phyloP scores from a whole-genome alignment of 208 protist species.

The Trypanosoma rangeli region DNA sequence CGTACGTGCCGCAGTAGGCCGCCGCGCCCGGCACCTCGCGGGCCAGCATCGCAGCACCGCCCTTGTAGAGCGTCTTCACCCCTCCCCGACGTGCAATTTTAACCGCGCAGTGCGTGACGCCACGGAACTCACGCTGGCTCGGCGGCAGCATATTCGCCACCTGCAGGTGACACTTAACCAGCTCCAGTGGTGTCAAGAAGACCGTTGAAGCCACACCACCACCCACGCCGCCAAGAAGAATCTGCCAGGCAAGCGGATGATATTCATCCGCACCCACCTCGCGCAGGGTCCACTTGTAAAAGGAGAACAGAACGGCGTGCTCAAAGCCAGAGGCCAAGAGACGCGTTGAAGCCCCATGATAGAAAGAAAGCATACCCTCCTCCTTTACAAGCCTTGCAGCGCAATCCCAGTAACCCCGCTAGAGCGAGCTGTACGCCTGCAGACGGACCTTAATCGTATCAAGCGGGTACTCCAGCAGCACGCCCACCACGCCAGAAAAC shows the following conservation, averaged over 20 bases:
- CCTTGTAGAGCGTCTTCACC: constrained; percentile 64
- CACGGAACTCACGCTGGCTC: constrained; percentile 31
- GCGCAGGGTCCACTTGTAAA: constrained; percentile 72
- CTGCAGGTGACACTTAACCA: constrained; percentile 88
- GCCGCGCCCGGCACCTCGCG: constrained; percentile 84
- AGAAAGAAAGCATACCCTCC: constrained; percentile 78
- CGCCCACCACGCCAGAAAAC: constrained; percentile 53
- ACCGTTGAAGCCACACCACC: constrained; percentile 63
- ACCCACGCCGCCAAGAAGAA: constrained; percentile 57
- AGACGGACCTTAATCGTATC: constrained; percentile 90
- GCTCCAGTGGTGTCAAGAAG: constrained; percentile 79
- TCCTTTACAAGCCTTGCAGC: constrained; percentile 37
- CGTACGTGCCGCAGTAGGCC: constrained; percentile 85
- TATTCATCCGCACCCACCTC: constrained; percentile 47
- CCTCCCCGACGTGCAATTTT: constrained; percentile 39
- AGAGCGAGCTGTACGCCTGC: constrained; percentile 54
- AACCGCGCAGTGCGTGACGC: constrained; percentile 55
- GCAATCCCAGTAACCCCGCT: constrained; percentile 64
- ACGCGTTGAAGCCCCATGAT: constrained; percentile 68
- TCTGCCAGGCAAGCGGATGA: constrained; percentile 34
- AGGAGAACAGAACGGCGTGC: constrained; percentile 77
- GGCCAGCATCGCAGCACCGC: constrained; percentile 57
- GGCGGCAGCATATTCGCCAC: constrained; percentile 38
- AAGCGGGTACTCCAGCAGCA: constrained; percentile 88
- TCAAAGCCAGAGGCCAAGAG: constrained; percentile 68